phyloP scores from a whole-genome alignment of 2,329 filamentous ascomycete genomes.

The Myriosclerotinia curreyana region DNA sequence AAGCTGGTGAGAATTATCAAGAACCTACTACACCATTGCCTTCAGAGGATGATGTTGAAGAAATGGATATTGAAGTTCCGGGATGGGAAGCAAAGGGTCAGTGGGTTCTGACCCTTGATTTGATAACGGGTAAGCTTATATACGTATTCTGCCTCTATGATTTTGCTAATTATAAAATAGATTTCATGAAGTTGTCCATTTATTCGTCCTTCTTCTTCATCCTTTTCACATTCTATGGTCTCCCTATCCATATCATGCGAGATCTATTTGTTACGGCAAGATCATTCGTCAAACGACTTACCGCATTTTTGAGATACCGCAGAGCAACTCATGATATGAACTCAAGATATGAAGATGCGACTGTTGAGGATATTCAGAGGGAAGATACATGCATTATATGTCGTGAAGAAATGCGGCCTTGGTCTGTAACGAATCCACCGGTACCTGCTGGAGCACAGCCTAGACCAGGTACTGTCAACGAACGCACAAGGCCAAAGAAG shows the following conservation, averaged over 20 bases:
- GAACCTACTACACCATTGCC: constrained; percentile 49
- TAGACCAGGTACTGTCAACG: constrained; percentile 55
- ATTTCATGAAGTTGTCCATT: constrained; percentile 85
- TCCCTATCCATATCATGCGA: constrained; percentile 94
- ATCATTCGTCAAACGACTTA: constrained; percentile 86
- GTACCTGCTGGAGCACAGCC: constrained; percentile 39
- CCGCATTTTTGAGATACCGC: constrained; percentile 83
- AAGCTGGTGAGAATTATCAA: constrained; percentile 30
- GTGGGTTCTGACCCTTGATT: constrained; percentile 84
- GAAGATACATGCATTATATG: constrained; percentile 98
- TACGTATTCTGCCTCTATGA: neutral
- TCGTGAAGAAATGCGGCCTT: constrained; percentile 89
- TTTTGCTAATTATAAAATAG: constrained; percentile 44
- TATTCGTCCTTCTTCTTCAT: constrained; percentile 93
- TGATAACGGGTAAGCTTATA: constrained; percentile 64
- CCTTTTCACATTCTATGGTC: constrained; percentile 86
- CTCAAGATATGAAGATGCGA: constrained; percentile 83
- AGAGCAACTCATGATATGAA: constrained; percentile 95
- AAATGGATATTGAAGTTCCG: constrained; percentile 90
- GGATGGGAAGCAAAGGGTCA: constrained; percentile 97
- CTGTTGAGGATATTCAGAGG: constrained; percentile 73
- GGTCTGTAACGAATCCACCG: constrained; percentile 52
- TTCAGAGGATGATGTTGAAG: constrained; percentile 74
- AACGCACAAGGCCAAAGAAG: constrained; percentile 88
- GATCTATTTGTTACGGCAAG: constrained; percentile 92